phyloP scores from a whole-genome alignment of 2,329 filamentous ascomycete genomes.

The Aspergillus brunneoviolaceus region DNA sequence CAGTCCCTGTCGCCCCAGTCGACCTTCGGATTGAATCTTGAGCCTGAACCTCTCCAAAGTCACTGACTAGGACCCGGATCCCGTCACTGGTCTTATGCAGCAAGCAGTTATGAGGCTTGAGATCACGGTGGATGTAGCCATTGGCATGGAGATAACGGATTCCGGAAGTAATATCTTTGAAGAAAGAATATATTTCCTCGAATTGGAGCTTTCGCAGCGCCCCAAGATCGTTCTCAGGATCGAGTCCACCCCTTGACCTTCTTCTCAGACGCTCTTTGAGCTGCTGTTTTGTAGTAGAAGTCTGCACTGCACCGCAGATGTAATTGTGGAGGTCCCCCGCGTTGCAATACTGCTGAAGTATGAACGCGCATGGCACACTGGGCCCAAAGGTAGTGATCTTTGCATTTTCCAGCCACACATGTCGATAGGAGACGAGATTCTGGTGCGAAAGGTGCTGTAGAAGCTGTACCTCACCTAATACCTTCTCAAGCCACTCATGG shows the following conservation, averaged over 20 bases:
- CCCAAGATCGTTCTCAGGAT: slow-evolving; percentile 57
- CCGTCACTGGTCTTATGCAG: slow-evolving; percentile 73
- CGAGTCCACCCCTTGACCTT: slow-evolving; percentile 73
- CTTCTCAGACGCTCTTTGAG: slow-evolving; percentile 85
- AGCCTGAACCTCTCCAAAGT: slow-evolving; percentile 94
- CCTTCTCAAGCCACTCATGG: slow-evolving; percentile 91
- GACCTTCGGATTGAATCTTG: slow-evolving; percentile 80
- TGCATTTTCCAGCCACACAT: slow-evolving; percentile 94
- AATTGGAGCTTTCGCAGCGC: slow-evolving; percentile 63
- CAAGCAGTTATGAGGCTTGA: slow-evolving; percentile 95
- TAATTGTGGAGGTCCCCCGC: slow-evolving; percentile 86
- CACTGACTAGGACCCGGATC: slow-evolving; percentile 83
- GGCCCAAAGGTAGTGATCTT: slow-evolving; percentile 83
- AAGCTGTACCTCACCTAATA: slow-evolving; percentile 88
- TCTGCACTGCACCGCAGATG: slow-evolving; percentile 68
- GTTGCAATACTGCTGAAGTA: slow-evolving; percentile 97
- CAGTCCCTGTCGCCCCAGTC: slow-evolving; percentile 90
- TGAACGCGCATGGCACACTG: slow-evolving; percentile 90
- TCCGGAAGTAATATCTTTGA: slow-evolving; percentile 91
- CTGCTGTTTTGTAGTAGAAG: slow-evolving; percentile 70
- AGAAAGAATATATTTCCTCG: slow-evolving; percentile 95
- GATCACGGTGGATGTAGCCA: slow-evolving; percentile 91
- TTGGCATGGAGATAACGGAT: slow-evolving; percentile 85
- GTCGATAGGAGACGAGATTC: slow-evolving; percentile 93
- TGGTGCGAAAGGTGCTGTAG: slow-evolving; percentile 89